Base-by-base conservation (phyloP, 2,329 filamentous ascomycete species). In the Ceratocystis albifundus region DNA sequence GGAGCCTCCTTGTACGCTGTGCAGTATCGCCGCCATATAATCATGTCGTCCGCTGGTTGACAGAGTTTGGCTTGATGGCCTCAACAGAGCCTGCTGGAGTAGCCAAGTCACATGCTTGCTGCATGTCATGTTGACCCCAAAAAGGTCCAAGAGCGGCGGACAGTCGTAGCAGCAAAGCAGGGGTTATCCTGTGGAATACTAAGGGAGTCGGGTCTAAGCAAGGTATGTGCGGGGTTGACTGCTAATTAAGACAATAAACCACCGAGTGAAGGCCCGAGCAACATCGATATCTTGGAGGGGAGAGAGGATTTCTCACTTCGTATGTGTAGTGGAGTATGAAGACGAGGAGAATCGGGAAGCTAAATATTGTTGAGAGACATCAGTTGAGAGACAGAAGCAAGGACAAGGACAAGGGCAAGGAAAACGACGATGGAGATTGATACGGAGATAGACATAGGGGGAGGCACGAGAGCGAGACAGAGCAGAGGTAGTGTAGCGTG, bases 241-340 rank as follows among this genome's bases (percentile, higher is more conserved):
- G 25, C 55, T 12, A 36, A 59, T 20, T 59, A 32, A 32, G 53
- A 59, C 53, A 59, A 32, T n/a, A 59, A 59, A 59, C 55, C 28
- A 59, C 55, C 55, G 25, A 59, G 55, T 20, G 55, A 59, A 36
- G 55, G 55, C 55, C 55, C 55, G 55, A 59, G 55, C 55, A 36
- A 36, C 55, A 59, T n/a, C 28, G 32, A 30, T 17, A 59, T 20
- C 3, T 15, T 8, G 28, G 28, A 17, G 55, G 48, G 48, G 22
- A 22, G 20, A 53, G 20, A 4, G 5, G n/a, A 20, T 5, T 53
- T 4, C 7, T 2, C n/a, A 48, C 46, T 3, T 48, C 30, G 7
- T 5, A 50, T 25, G 45, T 50, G 22, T 50, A 15, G n/a, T 50
- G 22, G 25, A 15, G n/a, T 25, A 8, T 20, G 48, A 53, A 53